phyloP scores from a whole-genome alignment of 2,329 filamentous ascomycete genomes.

The Fragosphaeria purpurea region DNA sequence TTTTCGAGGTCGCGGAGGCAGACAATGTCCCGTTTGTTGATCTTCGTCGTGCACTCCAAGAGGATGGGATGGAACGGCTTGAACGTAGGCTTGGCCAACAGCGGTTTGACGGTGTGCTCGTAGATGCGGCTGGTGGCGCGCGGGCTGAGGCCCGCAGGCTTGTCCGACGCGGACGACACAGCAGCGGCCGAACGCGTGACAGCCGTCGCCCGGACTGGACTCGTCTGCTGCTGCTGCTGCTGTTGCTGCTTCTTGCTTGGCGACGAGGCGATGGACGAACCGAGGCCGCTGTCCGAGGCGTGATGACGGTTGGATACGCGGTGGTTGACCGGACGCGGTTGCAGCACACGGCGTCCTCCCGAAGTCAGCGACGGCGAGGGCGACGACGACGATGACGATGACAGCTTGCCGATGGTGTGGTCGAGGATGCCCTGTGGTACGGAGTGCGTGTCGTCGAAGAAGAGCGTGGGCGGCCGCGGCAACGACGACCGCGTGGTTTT shows the following conservation, averaged over 20 bases:
- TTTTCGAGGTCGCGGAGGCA: constrained; percentile 92
- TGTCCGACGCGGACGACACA: constrained; percentile 34
- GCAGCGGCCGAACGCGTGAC: constrained; percentile 51
- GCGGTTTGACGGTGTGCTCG: constrained; percentile 67
- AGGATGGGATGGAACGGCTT: constrained; percentile 76
- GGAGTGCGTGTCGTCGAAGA: constrained; percentile 48
- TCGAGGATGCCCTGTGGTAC: constrained; percentile 51
- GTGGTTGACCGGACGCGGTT: constrained; percentile 36
- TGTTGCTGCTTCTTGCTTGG: constrained; percentile 36
- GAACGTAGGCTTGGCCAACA: constrained; percentile 61
- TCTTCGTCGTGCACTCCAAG: constrained; percentile 66
- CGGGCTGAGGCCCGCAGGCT: constrained; percentile 52
- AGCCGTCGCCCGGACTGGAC: constrained; percentile 35
- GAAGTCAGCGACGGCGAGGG: constrained; percentile 21
- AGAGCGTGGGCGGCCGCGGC: constrained; percentile 16
- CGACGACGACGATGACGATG: constrained; percentile 19
- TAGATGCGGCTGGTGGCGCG: constrained; percentile 69
- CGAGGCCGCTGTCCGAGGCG: constrained; percentile 79
- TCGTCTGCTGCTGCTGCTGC: constrained; percentile 12
- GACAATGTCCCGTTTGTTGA: constrained; percentile 74
- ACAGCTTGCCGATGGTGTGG: constrained; percentile 38
- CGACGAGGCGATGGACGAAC: constrained; percentile 66
- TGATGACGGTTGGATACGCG: constrained; percentile 51
- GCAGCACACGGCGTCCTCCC: constrained; percentile 33
- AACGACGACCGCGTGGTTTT: constrained; percentile 21